These are phyloP conservation scores for Chalciporus piperatus DNA, from an alignment of 768 basidiomycete species.

Conservation along the genomic window DNA sequence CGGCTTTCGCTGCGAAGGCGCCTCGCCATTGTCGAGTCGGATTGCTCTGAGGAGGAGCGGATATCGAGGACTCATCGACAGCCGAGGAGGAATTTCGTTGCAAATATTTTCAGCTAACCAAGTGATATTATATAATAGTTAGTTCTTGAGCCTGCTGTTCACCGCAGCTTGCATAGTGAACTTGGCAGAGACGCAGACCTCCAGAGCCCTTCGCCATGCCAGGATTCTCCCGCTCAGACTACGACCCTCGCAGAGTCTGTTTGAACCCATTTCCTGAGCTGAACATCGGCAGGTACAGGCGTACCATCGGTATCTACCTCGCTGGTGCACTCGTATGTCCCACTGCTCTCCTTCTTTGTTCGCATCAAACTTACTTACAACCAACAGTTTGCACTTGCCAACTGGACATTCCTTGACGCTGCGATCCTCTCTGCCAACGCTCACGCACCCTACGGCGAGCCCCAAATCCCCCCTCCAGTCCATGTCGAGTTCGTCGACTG, in stretches of 20 bases:
- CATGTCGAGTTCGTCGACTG: slow-evolving; percentile 95
- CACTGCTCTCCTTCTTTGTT: not conserved
- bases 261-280: slow-evolving; percentile 82
- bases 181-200: not conserved
- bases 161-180: not conserved
- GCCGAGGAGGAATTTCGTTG: not conserved
- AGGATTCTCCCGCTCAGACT: slow-evolving; percentile 68
- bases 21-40: slow-evolving; percentile 6
- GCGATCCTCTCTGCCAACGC: slow-evolving; percentile 88
- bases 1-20: slow-evolving; percentile 18
- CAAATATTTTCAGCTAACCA: not conserved
- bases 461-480: slow-evolving; percentile 64
- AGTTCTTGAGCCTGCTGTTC: not conserved
- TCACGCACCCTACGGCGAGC: slow-evolving; percentile 66
- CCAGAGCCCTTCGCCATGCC: slow-evolving; percentile 30
- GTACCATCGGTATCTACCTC: slow-evolving; percentile 85
- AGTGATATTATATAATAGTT: slow-evolving; percentile 15
- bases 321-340: slow-evolving; percentile 85
- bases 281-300: slow-evolving; percentile 70
- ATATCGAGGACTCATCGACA: slow-evolving; percentile 8
- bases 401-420: slow-evolving; percentile 95
- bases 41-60: slow-evolving; percentile 26
- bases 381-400: slow-evolving; percentile 84
- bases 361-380: slow-evolving; percentile 1
- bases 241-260: slow-evolving; percentile 87